Percentiles rank a stretch among this genome's conserved stretches.
Conservation (phyloP, 331 rosid genomes). For the Erythrophleum ivorense region DNA sequence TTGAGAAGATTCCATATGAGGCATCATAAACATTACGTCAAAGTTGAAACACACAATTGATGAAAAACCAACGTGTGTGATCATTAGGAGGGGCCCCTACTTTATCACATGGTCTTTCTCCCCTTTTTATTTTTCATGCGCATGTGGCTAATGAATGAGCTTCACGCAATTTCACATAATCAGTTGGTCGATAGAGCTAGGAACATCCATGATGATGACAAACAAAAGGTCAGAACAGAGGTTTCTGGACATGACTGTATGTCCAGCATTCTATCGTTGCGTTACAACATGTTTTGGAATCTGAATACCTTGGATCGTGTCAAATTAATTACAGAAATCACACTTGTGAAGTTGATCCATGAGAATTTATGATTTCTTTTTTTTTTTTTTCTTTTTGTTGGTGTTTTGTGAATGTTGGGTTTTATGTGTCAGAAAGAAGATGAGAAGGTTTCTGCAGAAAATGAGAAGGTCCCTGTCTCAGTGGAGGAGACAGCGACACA, state of each 20-base stretch:
- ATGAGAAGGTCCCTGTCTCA: conserved; percentile 28
- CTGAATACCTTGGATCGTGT: not conserved
- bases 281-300: not conserved
- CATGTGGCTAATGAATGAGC: not conserved
- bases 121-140: not conserved
- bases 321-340: not conserved
- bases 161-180: conserved; percentile 27
- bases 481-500: conserved; percentile 41
- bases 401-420: not conserved
- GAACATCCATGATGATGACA: conserved; percentile 38
- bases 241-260: conserved; percentile 3
- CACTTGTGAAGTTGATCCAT: not conserved
- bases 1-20: conserved; percentile 15
- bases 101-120: not conserved
- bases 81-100: not conserved
- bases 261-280: not conserved
- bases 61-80: conserved; percentile 40
- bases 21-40: conserved; percentile 10
- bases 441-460: conserved; percentile 42
- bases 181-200: conserved; percentile 21
- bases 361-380: not conserved
- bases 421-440: conserved; percentile 50
- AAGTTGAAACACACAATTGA: not conserved
- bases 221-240: conserved; percentile 13
- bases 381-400: not conserved